Percentiles rank a stretch among this genome's conserved stretches.
Evolutionary conservation across 306 rosid genomes (phyloP).

Genomic region (Urtica urens): DNA sequence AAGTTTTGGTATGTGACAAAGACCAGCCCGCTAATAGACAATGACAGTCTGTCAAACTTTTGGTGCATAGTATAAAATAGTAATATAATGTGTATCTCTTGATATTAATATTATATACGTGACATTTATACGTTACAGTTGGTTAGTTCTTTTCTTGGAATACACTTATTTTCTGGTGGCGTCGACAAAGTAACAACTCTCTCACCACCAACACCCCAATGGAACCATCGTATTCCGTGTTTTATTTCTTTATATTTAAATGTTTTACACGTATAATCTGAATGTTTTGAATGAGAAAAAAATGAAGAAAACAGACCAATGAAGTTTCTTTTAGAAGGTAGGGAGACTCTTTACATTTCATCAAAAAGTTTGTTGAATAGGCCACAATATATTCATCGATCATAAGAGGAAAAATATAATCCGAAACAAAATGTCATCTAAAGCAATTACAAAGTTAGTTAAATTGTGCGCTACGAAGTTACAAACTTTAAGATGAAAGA

Average conservation of each 20-base stretch:
- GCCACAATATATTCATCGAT: too few species aligned
- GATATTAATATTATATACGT: neutral
- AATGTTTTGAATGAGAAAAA: neutral
- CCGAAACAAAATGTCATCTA: too few species aligned
- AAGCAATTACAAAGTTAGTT: too few species aligned
- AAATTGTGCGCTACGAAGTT: too few species aligned
- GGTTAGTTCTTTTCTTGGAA: slow-evolving; percentile 9
- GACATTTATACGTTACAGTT: neutral
- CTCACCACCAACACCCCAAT: too few species aligned
- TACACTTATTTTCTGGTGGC: neutral
- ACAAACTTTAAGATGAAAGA: too few species aligned
- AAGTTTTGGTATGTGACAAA: slow-evolving; percentile 31
- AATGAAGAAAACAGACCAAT: neutral
- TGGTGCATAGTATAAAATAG: neutral
- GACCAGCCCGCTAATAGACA: slow-evolving; percentile 32
- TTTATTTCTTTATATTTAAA: too few species aligned
- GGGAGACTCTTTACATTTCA: too few species aligned
- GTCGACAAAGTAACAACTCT: neutral
- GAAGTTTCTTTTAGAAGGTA: too few species aligned
- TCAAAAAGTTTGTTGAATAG: too few species aligned
- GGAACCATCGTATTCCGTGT: neutral
- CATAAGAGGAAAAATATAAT: too few species aligned
- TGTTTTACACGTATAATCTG: too few species aligned
- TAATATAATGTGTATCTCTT: neutral
- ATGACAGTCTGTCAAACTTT: slow-evolving; percentile 31